Conservation (phyloP, 2,329 filamentous ascomycete species). For the Diaporthe sp. region DNA sequence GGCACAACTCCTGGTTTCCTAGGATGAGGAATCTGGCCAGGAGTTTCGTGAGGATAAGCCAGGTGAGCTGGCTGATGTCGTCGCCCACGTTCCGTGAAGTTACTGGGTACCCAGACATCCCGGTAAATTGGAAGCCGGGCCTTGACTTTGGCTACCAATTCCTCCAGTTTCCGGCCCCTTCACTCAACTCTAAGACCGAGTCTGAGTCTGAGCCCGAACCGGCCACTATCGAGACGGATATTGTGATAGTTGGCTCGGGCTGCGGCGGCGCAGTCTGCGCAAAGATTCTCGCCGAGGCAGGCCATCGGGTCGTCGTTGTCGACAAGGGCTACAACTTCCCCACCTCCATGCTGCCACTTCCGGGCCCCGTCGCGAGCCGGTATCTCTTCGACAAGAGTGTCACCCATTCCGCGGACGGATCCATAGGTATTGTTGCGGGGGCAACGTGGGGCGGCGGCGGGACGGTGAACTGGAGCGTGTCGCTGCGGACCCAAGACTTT, state of each 20-base stretch:
- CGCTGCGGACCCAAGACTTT: constrained; percentile 75
- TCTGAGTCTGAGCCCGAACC: constrained; percentile 45
- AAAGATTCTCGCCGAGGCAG: constrained; percentile 83
- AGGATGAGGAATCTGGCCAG: constrained; percentile 68
- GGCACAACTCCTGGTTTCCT: constrained; percentile 70
- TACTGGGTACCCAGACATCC: constrained; percentile 69
- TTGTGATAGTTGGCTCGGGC: constrained; percentile 88
- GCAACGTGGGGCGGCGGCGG: constrained; percentile 85
- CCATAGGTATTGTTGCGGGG: constrained; percentile 73
- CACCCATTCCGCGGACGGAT: constrained; percentile 64
- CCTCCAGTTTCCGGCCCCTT: constrained; percentile 65
- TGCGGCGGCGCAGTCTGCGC: constrained; percentile 87
- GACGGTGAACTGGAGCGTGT: constrained; percentile 83
- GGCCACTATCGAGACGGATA: constrained; percentile 79
- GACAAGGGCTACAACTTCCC: constrained; percentile 84
- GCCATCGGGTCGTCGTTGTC: constrained; percentile 80
- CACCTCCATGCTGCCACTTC: constrained; percentile 79
- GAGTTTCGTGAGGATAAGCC: constrained; percentile 65
- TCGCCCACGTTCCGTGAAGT: constrained; percentile 67
- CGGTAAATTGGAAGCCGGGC: constrained; percentile 62
- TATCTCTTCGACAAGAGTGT: constrained; percentile 79
- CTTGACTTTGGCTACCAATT: constrained; percentile 70
- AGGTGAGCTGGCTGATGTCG: constrained; percentile 67
- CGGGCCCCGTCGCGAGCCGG: constrained; percentile 65
- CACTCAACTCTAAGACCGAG: constrained; percentile 39